Base-by-base conservation (phyloP, 1,139 yeast genomes). In the Candida sp. region DNA sequence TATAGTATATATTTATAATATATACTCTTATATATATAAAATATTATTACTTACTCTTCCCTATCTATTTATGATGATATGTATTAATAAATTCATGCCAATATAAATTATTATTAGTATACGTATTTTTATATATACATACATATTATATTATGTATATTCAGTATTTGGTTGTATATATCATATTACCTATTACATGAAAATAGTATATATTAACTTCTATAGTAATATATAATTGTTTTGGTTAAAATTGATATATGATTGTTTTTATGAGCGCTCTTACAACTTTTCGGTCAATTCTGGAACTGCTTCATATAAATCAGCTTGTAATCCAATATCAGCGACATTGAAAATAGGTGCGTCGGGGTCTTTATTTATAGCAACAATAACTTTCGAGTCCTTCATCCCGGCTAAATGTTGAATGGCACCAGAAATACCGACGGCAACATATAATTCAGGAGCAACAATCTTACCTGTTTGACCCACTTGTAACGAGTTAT, bases 351-450 rank as follows among this genome's bases (percentile, higher is more conserved):
- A 90, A 43, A 93, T 90, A 5, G 98, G 95, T 6, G 97, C 93
- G 51, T 93, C 98, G 40, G 86, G 84, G 62, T 91, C 97, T 68
- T 88, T 91, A 68, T 93, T 93, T 51, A 93, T 87, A 40, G 97
- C 97, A 32, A 90, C 97, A 65, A 93, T 89, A 36, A 84, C 82
- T 71, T 90, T 90, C 38, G 97, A 80, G 62, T 93, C 98, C 70
- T 91, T 91, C 97, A 93, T 93, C 52, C 99, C 99, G 1, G 99
- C 99, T 61, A 93, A 74, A 68, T 93, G 98, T 68, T 93, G 99
- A 56, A 93, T 93, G 36, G 99, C 99, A 49, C 99, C 99, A 25
- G 96, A 87, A 46, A 93, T 81, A 51, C 99, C 99, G 37, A 91
- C 83, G 4, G 97, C 98, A 45, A 93, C 66, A 63, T 93, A 93